These are phyloP conservation scores for Colletotrichum trifolii DNA, from an alignment of 2,329 filamentous ascomycete genomes.

Conservation along the genomic window DNA sequence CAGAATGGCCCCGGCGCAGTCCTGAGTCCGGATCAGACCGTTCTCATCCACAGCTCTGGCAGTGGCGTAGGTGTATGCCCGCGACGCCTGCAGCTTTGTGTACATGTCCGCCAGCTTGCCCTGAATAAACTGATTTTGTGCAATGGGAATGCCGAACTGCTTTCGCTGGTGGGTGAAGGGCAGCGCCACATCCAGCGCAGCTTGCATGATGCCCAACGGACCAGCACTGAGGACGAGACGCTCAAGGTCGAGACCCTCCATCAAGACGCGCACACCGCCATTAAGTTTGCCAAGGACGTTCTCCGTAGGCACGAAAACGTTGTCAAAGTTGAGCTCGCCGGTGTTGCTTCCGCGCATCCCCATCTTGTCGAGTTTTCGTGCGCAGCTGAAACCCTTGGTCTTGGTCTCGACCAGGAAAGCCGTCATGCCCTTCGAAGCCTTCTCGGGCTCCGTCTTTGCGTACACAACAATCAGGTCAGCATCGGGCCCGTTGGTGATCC, in stretches of 20 bases:
- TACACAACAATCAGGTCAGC: conserved; percentile 96
- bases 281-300: conserved; percentile 85
- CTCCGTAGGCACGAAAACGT: conserved; percentile 86
- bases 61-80: conserved; percentile 89
- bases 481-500: conserved; percentile 98
- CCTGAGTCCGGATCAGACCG: conserved; percentile 80
- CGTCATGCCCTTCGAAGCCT: conserved; percentile 89
- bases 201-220: conserved; percentile 94
- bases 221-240: conserved; percentile 91
- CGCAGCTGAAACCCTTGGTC: conserved; percentile 82
- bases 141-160: conserved; percentile 89
- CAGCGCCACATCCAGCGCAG: conserved; percentile 83
- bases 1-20: conserved; percentile 93
- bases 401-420: conserved; percentile 86
- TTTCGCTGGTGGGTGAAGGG: conserved; percentile 90
- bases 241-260: conserved; percentile 96
- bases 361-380: conserved; percentile 95
- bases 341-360: conserved; percentile 98
- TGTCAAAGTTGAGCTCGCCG: conserved; percentile 90
- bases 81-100: conserved; percentile 85
- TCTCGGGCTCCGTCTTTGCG: conserved; percentile 87
- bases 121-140: conserved; percentile 92
- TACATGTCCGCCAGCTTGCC: conserved; percentile 97
- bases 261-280: conserved; percentile 87
- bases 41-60: conserved; percentile 83